Base-by-base conservation (phyloP, 2,329 filamentous ascomycete genomes). In the Fusarium dlaminii region DNA sequence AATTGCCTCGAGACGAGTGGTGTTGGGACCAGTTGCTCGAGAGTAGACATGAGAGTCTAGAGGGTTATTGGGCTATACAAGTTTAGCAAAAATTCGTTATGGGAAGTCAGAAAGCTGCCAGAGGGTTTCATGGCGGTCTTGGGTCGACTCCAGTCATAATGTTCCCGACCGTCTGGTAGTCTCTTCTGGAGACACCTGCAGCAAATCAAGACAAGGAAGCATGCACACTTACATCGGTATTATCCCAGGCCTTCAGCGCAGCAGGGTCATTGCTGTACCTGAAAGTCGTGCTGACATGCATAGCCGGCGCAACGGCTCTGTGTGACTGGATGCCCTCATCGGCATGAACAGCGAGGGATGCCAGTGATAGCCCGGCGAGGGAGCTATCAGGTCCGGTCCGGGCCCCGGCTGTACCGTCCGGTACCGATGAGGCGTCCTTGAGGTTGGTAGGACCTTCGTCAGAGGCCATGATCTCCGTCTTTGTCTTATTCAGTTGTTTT, bases 251-350 rank as follows among this genome's bases (percentile, higher is more conserved):
- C 80, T 70, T 83, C 51, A 98, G 88, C 34, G 90, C 81, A 11
- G 91, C 87, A 5, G 94, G 93, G 80, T 98, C 88, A 60, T 86
- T 83, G 34, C 87, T 86, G 82, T 98, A 98, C 76, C 94, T 91
- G 83, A 94, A 98, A 22, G 94, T 98, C 18, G 96, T 98, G 70
- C 94, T 95, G 73, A 97, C 90, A 81, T 98, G 96, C 79, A 98
- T 87, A 8, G 96, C 91, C 67, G 96, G 96, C 18, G 96, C 95
- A 63, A 98, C 92, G 80, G 96, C 94, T 57, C 90, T 87, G 75
- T 93, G 90, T 39, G 87, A 84, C 82, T 94, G 94, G 78, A 96
- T 88, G 77, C 86, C 87, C 84, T 97, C 92, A 79, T 97, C 95
- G 71, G 93, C 94, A 81, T 97, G 95, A 72, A 97, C 86, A n/a